Percentiles rank a stretch among this genome's conserved stretches.
Evolutionary conservation across 352 stramenopile genomes (phyloP).

Genomic region (Globisporangium spiculum): DNA sequence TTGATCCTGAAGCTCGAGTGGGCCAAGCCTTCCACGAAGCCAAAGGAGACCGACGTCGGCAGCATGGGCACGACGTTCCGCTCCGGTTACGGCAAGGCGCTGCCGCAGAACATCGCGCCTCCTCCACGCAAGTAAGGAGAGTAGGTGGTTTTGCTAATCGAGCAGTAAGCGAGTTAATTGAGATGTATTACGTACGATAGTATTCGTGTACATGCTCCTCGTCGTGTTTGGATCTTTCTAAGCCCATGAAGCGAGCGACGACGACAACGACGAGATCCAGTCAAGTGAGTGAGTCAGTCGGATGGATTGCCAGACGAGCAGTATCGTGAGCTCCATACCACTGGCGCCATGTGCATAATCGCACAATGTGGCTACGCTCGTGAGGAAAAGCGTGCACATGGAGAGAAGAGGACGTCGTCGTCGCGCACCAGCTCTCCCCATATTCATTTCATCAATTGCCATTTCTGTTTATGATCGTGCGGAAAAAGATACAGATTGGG

Average conservation of each 20-base stretch:
- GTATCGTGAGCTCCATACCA: constrained; percentile 1
- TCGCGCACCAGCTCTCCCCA: constrained; percentile 3
- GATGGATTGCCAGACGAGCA: neutral
- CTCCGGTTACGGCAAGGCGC: constrained; percentile 85
- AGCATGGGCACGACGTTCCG: constrained; percentile 87
- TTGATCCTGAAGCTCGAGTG: constrained; percentile 99
- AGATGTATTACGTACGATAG: constrained; percentile 10
- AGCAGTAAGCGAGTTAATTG: constrained; percentile 3
- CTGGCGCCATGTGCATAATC: neutral
- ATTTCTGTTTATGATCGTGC: neutral
- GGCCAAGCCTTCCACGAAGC: constrained; percentile 95
- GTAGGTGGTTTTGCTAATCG: neutral
- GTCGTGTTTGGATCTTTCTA: neutral
- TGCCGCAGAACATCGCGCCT: constrained; percentile 83
- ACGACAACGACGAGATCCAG: neutral
- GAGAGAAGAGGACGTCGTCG: neutral
- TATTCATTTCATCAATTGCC: neutral
- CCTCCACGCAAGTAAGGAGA: constrained; percentile 69
- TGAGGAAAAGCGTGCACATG: neutral
- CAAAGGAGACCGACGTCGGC: constrained; percentile 63
- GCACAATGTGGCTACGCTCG: neutral
- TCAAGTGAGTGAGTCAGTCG: neutral
- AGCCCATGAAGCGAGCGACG: neutral
- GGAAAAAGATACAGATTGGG: constrained; percentile 9
- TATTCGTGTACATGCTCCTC: neutral